Evolutionary conservation across 1,284 basidiomycete species (phyloP), one percentile per base, ranked within the genome.

Genomic region (Leccinum brunneo-olivaceum): DNA sequence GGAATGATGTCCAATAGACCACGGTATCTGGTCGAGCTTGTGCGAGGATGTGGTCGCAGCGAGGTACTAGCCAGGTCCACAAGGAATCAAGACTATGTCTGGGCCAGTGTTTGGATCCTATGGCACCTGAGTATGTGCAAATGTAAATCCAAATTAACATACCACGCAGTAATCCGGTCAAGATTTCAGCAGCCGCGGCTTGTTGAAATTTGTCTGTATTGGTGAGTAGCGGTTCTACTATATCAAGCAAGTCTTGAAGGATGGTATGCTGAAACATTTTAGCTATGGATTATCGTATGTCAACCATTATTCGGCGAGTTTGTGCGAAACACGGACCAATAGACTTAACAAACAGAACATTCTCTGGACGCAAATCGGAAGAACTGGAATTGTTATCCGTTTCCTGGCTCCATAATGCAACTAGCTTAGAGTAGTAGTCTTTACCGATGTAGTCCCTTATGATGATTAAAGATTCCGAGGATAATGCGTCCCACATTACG

Each of bases 61-160:
- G 78, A n/a, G 71, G 66, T 10, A 71, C 70, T 37, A 88, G 72
- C 96, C 95, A 98, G 24, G 69, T 59, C 92, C 90, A 95, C 4
- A 98, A 65, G 37, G 64, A 61, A 37, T 77, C 65, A 36, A 79
- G 75, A 49, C 74, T 68, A 41, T 68, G 66, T 45, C 73, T 71
- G 1, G 81, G 73, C 95, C 95, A 98, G 62, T 98, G 90, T 65
- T 96, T 96, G 11, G 85, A 82, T 20, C 92, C 94, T 76, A 71
- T 24, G 54, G 44, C 61, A 46, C 52, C 47, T 48, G 24, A 55
- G 48, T 36, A 32, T 21, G 18, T 25, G 35, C 25, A 39, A 29
- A 37, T 33, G 21, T 14, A 23, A 30, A 36, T 28, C 42, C 28
- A 35, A 34, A 25, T 14, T 24, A 25, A 44, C 61, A 47, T 56